Percentiles rank a stretch among this genome's conserved stretches.
phyloP scores from a whole-genome alignment of 805 yeast species.

The Brettanomyces bruxellensis region DNA sequence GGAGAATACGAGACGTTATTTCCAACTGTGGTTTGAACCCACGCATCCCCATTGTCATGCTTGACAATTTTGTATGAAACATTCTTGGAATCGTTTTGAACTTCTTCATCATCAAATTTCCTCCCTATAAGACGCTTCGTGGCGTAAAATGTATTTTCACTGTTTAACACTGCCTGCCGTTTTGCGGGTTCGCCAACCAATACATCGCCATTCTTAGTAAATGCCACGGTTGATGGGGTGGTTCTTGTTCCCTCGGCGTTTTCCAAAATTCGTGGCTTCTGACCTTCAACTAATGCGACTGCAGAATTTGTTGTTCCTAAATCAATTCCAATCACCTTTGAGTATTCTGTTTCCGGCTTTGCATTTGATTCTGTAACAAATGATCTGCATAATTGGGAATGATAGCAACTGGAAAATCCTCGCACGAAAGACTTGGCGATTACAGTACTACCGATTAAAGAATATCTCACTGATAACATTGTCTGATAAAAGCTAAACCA shows the following conservation, averaged over 20 bases:
- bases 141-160: constrained; percentile 88
- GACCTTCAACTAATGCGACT: constrained; percentile 68
- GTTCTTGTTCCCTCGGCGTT: constrained; percentile 72
- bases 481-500: too few relatives aligned
- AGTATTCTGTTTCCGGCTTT: background rate
- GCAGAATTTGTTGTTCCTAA: constrained; percentile 88
- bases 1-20: constrained; percentile 86
- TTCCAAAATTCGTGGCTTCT: constrained; percentile 61
- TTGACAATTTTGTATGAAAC: constrained; percentile 88
- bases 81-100: constrained; percentile 78
- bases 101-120: constrained; percentile 82
- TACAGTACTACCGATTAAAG: too few relatives aligned
- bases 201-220: constrained; percentile 80
- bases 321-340: constrained; percentile 74
- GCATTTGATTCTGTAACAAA: background rate
- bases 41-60: constrained; percentile 91
- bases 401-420: background rate
- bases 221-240: constrained; percentile 92
- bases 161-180: constrained; percentile 93
- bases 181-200: constrained; percentile 92
- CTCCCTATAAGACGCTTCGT: constrained; percentile 94
- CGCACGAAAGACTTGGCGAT: background rate
- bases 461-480: too few relatives aligned
- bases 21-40: constrained; percentile 64
- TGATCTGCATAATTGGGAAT: background rate